phyloP scores from a whole-genome alignment of 306 rosid species.

The Corylus heterophylla region DNA sequence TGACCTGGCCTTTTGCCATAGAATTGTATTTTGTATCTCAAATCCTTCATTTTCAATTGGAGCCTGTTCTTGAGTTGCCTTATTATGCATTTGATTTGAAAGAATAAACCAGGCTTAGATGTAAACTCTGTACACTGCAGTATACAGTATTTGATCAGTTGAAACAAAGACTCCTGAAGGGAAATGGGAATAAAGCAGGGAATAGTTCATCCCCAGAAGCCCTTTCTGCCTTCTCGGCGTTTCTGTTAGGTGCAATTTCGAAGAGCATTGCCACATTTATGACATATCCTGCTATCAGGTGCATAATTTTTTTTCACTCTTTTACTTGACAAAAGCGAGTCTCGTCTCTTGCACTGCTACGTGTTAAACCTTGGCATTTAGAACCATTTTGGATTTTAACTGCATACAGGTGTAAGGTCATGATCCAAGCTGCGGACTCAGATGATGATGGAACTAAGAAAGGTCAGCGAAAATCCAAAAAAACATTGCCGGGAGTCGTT shows the following conservation, averaged over 20 bases:
- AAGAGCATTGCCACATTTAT: conserved; percentile 82
- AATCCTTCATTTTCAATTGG: background rate
- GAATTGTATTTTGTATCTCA: background rate
- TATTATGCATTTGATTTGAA: background rate
- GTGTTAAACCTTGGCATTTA: conserved; percentile 12
- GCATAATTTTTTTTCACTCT: conserved; percentile 22
- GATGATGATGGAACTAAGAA: conserved; percentile 44
- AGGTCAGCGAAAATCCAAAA: conserved; percentile 36
- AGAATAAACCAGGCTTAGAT: conserved; percentile 26
- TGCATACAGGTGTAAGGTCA: conserved; percentile 86
- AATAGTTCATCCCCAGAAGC: conserved; percentile 58
- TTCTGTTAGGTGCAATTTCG: conserved; percentile 82
- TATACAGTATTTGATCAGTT: conserved; percentile 97
- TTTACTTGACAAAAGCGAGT: conserved; percentile 1
- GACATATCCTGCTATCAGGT: conserved; percentile 99
- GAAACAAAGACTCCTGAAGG: conserved; percentile 58
- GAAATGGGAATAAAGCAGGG: conserved; percentile 35
- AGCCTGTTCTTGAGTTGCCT: background rate
- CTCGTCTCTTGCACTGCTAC: background rate
- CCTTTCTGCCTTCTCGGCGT: conserved; percentile 87
- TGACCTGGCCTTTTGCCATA: background rate
- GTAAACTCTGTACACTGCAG: conserved; percentile 44
- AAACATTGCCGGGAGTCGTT: conserved; percentile 61
- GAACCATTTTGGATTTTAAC: conserved; percentile 22
- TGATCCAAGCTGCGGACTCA: conserved; percentile 87